These are phyloP conservation scores for Chloromonas sp. DNA, from an alignment of 163 green algal species.

Conservation along the genomic window DNA sequence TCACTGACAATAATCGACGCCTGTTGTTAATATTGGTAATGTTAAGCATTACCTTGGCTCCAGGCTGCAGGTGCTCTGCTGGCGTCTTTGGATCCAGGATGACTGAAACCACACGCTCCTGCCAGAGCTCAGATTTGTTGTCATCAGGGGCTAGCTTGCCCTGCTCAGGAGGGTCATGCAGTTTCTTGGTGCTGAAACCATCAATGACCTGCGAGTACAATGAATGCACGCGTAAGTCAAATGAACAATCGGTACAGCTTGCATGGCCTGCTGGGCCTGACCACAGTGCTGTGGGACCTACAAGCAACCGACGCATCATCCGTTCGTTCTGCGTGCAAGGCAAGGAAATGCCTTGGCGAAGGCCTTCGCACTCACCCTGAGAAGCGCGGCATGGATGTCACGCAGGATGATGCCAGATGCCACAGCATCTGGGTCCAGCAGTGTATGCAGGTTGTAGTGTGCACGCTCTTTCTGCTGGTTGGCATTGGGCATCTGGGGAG, in stretches of 20 bases:
- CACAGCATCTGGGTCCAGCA: constrained; percentile 38
- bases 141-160: constrained; percentile 7
- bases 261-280: too few species aligned
- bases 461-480: neutral
- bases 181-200: constrained; percentile 13
- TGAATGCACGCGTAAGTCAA: neutral
- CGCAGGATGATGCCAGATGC: constrained; percentile 50
- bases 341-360: too few species aligned
- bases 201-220: constrained; percentile 6
- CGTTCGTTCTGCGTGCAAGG: too few species aligned
- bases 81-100: constrained; percentile 8
- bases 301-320: too few species aligned
- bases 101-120: constrained; percentile 10
- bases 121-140: constrained; percentile 11
- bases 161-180: constrained; percentile 8
- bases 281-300: too few species aligned
- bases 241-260: neutral
- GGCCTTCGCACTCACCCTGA: constrained; percentile 9
- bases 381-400: constrained; percentile 55
- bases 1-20: too few species aligned
- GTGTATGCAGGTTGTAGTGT: constrained; percentile 3
- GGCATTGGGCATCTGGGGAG: neutral
- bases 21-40: too few species aligned
- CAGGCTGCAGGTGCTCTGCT: constrained; percentile 3
- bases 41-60: neutral